Conservation (phyloP, 441 rosid genomes). For the Jatropha multifida region DNA sequence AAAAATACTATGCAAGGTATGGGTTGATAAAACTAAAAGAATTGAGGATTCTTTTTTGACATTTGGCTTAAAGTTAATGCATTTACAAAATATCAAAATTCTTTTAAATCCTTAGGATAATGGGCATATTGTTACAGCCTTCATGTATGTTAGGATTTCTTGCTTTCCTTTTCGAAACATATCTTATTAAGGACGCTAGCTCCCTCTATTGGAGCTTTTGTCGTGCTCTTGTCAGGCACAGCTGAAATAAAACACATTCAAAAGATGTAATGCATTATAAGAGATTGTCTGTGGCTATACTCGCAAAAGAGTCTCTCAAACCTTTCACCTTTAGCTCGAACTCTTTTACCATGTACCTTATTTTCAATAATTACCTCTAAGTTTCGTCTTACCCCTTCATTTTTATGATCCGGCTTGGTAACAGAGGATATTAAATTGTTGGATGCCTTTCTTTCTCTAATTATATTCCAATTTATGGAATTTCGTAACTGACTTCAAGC, state of each 20-base stretch:
- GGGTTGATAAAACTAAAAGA: too few species aligned
- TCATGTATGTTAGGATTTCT: neutral
- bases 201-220: neutral
- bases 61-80: neutral
- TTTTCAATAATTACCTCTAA: neutral
- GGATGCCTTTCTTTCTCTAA: neutral
- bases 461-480: neutral
- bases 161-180: neutral
- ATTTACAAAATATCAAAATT: neutral
- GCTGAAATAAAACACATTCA: neutral
- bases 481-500: slow-evolving; percentile 4
- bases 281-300: neutral
- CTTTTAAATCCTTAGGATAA: neutral
- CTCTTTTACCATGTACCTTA: too few species aligned
- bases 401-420: neutral
- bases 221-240: neutral
- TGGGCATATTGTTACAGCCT: neutral
- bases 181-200: neutral
- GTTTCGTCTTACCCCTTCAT: neutral
- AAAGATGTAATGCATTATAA: neutral
- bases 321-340: too few species aligned
- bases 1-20: too few species aligned
- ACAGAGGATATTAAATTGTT: neutral
- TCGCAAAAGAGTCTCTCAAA: neutral
- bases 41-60: too few species aligned